Evolutionary conservation across 164 flowering plant genomes (phyloP), one percentile per base, ranked within the genome.

Genomic region (Umbilicus rupestris): DNA sequence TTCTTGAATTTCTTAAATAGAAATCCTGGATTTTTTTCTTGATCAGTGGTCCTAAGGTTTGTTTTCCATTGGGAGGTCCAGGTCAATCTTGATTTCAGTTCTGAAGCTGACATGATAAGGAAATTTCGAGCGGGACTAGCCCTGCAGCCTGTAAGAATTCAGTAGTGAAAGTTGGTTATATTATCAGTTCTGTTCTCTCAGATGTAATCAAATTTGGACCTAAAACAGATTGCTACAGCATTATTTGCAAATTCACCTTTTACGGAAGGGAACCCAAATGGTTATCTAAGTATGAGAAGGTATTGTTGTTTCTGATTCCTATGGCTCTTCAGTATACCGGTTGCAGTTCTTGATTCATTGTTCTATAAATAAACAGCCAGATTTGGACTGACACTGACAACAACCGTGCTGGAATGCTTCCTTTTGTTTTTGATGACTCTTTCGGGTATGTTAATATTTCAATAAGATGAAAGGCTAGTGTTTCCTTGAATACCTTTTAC

Each of bases 271-370:
- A 92, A 85, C 73, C 97, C 96, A 37, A 95, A 90, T 81, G 99
- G 96, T 46, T 95, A 78, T 72, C 92, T 89, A 68, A 95, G 99
- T 82, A 92, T 80, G 97, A 87, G 99, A 82, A 95, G 99, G 99
- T 91, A 65, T 69, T 69, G 24, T 66, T 33, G 15, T 65, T 28
- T 55, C 22, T n/a, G 3, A 65, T 47, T 68, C 46, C 5, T 60
- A 2, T 55, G 60, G 67, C 33, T 24, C 29, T 19, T 42, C 35
- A 50, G 49, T 69, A 72, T 16, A 68, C 29, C 58, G 45, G 28
- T 20, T 19, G 45, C 42, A 17, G 46, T 33, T 63, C 24, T 37
- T 26, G 52, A 33, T 22, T 33, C 57, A 19, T 30, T 10, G 29
- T 64, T 62, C 3, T 65, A 64, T 28, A 1, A 67, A 73, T 44